phyloP scores from a whole-genome alignment of 805 yeast species.

The Candida koratica region DNA sequence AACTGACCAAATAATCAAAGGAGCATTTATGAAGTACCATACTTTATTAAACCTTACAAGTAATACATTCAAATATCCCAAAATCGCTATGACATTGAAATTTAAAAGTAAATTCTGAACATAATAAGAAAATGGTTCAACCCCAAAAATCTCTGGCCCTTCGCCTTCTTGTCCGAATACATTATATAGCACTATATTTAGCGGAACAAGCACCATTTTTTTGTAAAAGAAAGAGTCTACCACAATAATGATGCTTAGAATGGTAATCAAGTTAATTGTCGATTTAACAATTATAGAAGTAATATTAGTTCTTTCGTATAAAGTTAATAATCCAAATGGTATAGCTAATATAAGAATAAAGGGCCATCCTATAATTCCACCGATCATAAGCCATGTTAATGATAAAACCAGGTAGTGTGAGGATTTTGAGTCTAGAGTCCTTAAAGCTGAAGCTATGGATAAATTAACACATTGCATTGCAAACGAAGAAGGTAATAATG shows the following conservation, averaged over 20 bases:
- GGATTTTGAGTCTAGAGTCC: slow-evolving; percentile 2
- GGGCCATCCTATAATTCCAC: slow-evolving; percentile 90
- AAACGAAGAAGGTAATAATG: slow-evolving; percentile 79
- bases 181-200: slow-evolving; percentile 79
- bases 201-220: slow-evolving; percentile 62
- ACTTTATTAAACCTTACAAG: slow-evolving; percentile 13
- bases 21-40: slow-evolving; percentile 28
- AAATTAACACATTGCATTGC: slow-evolving; percentile 50
- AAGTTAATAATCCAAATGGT: slow-evolving; percentile 49
- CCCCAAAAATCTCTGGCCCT: slow-evolving; percentile 91
- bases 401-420: slow-evolving; percentile 15
- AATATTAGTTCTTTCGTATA: slow-evolving; percentile 3
- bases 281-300: slow-evolving; percentile 4
- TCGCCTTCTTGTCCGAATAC: slow-evolving; percentile 63
- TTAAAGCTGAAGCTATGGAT: slow-evolving; percentile 39
- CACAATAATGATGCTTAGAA: slow-evolving; percentile 25
- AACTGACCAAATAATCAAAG: slow-evolving; percentile 61
- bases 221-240: slow-evolving; percentile 65
- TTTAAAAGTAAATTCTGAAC: slow-evolving; percentile 64
- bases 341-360: slow-evolving; percentile 63
- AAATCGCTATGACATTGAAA: slow-evolving; percentile 54
- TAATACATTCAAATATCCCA: slow-evolving; percentile 37
- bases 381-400: slow-evolving; percentile 49
- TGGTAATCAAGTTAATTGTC: slow-evolving; percentile 15
- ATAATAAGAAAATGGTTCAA: slow-evolving; percentile 75